Conservation (phyloP, 192 early-diverging fungal species). For the Allomyces javanicus region DNA sequence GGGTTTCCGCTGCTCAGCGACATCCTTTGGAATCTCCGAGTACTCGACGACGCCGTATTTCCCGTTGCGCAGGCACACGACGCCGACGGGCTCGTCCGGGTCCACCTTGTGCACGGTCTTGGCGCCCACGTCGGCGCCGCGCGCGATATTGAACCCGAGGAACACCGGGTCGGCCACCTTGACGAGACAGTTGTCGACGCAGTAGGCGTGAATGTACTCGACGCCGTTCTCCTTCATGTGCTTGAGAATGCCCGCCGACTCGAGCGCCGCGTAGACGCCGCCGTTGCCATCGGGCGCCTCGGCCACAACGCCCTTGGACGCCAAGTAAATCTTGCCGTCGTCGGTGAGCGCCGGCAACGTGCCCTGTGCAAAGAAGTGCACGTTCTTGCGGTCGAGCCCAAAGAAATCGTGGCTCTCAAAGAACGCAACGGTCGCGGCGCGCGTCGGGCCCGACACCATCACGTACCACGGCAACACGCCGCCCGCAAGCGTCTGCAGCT, state of each 20-base stretch:
- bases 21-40: constrained; percentile 66
- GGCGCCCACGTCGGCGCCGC: constrained; percentile 81
- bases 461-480: constrained; percentile 81
- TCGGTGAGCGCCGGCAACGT: constrained; percentile 76
- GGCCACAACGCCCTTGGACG: constrained; percentile 45
- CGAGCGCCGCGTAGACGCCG: constrained; percentile 88
- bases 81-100: constrained; percentile 82
- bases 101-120: constrained; percentile 78
- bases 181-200: constrained; percentile 95
- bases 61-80: constrained; percentile 72
- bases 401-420: constrained; percentile 72
- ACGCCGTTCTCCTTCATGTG: constrained; percentile 66
- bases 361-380: constrained; percentile 92
- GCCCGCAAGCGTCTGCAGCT: constrained; percentile 53
- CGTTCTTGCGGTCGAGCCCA: constrained; percentile 64
- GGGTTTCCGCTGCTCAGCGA: constrained; percentile 41
- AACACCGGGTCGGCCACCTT: constrained; percentile 93
- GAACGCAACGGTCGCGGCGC: constrained; percentile 48
- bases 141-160: constrained; percentile 74
- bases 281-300: constrained; percentile 79
- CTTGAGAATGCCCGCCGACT: constrained; percentile 55
- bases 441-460: constrained; percentile 93
- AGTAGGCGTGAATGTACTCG: constrained; percentile 79
- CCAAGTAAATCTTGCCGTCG: constrained; percentile 86
- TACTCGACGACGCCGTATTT: constrained; percentile 86